phyloP scores from a whole-genome alignment of 163 green algal species.

The Trebouxia gelatinosa region DNA sequence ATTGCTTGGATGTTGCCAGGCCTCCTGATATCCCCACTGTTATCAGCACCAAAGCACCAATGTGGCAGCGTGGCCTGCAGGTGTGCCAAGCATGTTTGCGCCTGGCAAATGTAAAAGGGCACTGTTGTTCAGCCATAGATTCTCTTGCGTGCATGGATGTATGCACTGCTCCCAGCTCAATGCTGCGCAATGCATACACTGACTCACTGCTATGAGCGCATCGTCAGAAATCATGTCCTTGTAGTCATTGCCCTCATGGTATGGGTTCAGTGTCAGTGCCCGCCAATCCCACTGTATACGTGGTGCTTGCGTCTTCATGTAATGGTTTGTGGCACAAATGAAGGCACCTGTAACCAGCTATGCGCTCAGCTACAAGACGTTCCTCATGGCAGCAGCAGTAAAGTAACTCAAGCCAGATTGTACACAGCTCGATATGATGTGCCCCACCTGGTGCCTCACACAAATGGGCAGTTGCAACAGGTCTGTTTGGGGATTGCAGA shows the following conservation, averaged over 20 bases:
- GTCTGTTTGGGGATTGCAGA: not conserved
- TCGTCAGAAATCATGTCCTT: conserved; percentile 12
- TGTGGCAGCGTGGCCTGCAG: conserved; percentile 1
- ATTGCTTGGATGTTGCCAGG: not conserved
- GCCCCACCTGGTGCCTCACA: not conserved
- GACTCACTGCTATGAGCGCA: conserved; percentile 2
- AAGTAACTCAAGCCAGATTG: not conserved
- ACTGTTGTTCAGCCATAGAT: not conserved
- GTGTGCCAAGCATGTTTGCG: not conserved
- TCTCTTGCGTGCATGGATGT: not conserved
- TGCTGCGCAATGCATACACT: not conserved
- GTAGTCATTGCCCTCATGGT: conserved; percentile 4
- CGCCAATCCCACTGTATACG: not conserved
- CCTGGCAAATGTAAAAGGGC: not conserved
- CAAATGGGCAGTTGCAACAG: not conserved
- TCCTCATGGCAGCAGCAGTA: too few relatives aligned
- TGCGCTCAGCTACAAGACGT: too few relatives aligned
- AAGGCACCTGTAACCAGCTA: conserved; percentile 52
- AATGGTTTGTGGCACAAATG: conserved; percentile 60
- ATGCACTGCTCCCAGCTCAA: not conserved
- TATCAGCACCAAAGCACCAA: conserved; percentile 7
- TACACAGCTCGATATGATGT: too few relatives aligned
- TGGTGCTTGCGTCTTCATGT: conserved; percentile 38
- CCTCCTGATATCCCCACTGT: not conserved
- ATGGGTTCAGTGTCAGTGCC: not conserved